Evolutionary conservation across 371 early-diverging fungal genomes (phyloP), one percentile per base, ranked within the genome.

Genomic region (Zychaea mexicana): DNA sequence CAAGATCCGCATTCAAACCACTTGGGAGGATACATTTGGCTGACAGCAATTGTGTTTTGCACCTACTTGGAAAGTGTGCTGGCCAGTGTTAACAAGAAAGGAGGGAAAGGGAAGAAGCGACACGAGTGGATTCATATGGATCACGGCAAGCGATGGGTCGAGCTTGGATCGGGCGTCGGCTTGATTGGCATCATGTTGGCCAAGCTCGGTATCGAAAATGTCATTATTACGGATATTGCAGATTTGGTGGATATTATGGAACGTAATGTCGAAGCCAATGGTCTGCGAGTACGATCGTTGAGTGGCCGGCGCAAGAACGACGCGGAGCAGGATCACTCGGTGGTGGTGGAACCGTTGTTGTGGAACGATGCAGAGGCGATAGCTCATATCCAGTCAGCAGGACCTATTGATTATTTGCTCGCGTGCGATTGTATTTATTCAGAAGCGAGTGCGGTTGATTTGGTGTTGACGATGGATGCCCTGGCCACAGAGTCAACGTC

Each of bases 401-500:
- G 73, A 2, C 64, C 65, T n/a, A 79, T 79, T 64, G 84, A 84
- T 58, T 79, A 81, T 56, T 62, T 84, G 4, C 64, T 84, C 4
- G 84, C 84, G 0, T 79, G 80, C 52, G 84, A 84, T 62, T 84
- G 84, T 56, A 82, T 84, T 49, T 84, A 84, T 57, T 84, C 84
- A 10, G 84, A 84, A 60, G 81, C 82, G 19, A 81, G 81, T 57
- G 79, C 81, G 3, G 56, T 76, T 26, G 84, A 79, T 58, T 61
- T 84, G 21, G 84, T 79, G 4, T 65, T 70, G 27, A 82, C 81
- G 7, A 77, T 84, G 81, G 76, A 75, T 6, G 61, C 69, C 19
- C 53, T 82, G 10, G 63, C 75, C 2, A 64, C 36, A 9, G 66
- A 71, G n/a, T 63, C 66, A 13, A 83, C 83, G 22, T 69, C 68